These are phyloP conservation scores for Anthracocystis walkeri DNA, from an alignment of 1,284 basidiomycete species.

Conservation along the genomic window DNA sequence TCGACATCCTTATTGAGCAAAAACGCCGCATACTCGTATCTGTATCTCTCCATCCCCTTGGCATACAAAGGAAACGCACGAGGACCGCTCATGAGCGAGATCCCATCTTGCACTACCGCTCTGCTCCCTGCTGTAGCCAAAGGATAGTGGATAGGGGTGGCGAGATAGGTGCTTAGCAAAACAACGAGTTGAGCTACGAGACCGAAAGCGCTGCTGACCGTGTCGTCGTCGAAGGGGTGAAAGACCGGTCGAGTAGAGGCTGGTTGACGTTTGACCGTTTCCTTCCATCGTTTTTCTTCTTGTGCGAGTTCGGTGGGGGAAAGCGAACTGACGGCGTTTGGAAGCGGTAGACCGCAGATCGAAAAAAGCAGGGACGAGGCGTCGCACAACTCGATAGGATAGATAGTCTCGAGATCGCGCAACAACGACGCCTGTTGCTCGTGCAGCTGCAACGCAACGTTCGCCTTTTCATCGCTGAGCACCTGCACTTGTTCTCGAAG, in stretches of 20 bases:
- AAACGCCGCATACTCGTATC: constrained; percentile 98
- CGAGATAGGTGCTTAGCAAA: constrained; percentile 60
- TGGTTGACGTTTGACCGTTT: constrained; percentile 16
- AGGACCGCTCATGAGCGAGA: constrained; percentile 66
- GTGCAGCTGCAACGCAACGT: constrained; percentile 25
- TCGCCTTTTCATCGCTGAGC: constrained; percentile 10
- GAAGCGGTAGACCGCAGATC: constrained; percentile 60
- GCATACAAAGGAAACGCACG: constrained; percentile 80
- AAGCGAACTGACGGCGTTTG: constrained; percentile 55
- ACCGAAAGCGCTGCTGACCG: constrained; percentile 57
- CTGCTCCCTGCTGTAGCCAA: constrained; percentile 62
- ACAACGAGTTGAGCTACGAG: constrained; percentile 64
- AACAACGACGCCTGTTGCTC: constrained; percentile 50
- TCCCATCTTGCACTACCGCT: constrained; percentile 61
- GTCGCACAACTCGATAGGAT: constrained; percentile 64
- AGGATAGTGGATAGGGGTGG: constrained; percentile 61
- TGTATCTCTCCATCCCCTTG: constrained; percentile 91
- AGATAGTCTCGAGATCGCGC: constrained; percentile 62
- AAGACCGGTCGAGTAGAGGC: constrained; percentile 25
- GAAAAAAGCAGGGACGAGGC: constrained; percentile 64
- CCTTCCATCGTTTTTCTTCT: constrained; percentile 46
- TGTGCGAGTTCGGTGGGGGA: constrained; percentile 21
- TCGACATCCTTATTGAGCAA: constrained; percentile 97
- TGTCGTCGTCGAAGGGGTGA: constrained; percentile 54
- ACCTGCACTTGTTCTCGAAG: constrained; percentile 13